Percentiles rank a stretch among this genome's conserved stretches.
phyloP scores from a whole-genome alignment of 148 eudicot species.

The Silene latifolia region DNA sequence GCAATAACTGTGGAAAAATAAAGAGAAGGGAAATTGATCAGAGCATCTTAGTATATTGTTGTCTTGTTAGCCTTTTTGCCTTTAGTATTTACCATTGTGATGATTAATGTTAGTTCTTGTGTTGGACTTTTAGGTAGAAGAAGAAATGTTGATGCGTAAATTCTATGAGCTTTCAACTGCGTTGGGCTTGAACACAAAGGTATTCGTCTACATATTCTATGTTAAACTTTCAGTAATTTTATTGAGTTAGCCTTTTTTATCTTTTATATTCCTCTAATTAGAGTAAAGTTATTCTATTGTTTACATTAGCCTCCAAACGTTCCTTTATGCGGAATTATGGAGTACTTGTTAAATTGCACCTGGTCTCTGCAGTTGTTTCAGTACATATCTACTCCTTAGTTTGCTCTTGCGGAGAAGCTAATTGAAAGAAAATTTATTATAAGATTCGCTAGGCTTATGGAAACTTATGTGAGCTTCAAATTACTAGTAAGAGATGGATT shows the following conservation, averaged over 20 bases:
- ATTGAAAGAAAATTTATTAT: neutral
- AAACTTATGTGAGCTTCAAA: neutral
- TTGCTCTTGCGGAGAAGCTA: neutral
- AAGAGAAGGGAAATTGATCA: too few species aligned
- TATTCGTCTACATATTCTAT: neutral
- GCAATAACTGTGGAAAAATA: too few species aligned
- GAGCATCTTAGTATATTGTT: neutral
- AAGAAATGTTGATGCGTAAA: constrained; percentile 75
- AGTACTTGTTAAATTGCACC: neutral
- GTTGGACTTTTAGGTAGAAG: constrained; percentile 49
- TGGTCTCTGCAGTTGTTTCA: neutral
- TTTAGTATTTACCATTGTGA: neutral
- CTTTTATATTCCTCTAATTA: neutral
- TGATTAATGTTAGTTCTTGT: neutral
- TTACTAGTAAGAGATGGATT: neutral
- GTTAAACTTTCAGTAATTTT: neutral
- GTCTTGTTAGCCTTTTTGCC: neutral
- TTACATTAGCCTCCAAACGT: too few species aligned
- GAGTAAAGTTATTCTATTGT: too few species aligned
- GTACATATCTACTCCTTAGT: neutral
- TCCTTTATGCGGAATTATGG: too few species aligned
- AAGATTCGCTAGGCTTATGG: neutral
- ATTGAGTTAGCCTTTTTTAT: neutral
- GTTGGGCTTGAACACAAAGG: constrained; percentile 48
- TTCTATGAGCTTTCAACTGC: constrained; percentile 51